Conservation (phyloP, 306 rosid species). For the Castanea crenata region DNA sequence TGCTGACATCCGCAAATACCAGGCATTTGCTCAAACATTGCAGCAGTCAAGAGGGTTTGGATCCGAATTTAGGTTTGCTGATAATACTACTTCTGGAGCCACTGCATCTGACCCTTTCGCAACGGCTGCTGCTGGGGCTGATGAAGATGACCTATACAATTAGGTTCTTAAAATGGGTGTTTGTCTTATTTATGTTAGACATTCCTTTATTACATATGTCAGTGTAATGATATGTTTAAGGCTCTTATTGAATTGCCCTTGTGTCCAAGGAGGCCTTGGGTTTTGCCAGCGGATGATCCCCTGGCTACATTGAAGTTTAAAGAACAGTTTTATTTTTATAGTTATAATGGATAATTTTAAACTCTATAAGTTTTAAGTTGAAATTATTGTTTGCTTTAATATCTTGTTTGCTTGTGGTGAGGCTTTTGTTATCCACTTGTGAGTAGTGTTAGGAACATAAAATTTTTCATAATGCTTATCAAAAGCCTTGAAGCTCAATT, state of each 20-base stretch:
- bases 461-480: no score
- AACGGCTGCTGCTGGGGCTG: slow-evolving; percentile 67
- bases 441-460: no score
- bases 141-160: slow-evolving; percentile 93
- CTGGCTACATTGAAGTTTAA: background rate
- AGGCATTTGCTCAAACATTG: slow-evolving; percentile 93
- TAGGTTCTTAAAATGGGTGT: slow-evolving; percentile 30
- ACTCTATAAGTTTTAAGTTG: background rate
- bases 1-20: slow-evolving; percentile 97
- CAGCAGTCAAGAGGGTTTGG: slow-evolving; percentile 99
- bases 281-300: slow-evolving; percentile 1
- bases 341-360: background rate
- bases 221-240: background rate
- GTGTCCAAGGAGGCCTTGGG: slow-evolving; percentile 19
- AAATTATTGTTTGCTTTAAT: background rate
- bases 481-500: no score
- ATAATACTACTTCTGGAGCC: slow-evolving; percentile 31
- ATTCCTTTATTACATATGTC: slow-evolving; percentile 1
- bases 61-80: slow-evolving; percentile 79
- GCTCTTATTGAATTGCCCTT: slow-evolving; percentile 31
- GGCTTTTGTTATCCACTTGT: no score
- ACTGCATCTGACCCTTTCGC: slow-evolving; percentile 76
- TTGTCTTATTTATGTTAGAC: slow-evolving; percentile 21
- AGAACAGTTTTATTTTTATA: background rate
- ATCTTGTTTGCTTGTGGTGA: background rate